These are phyloP conservation scores for Coleophoma cylindrospora DNA, from an alignment of 2,329 filamentous ascomycete species.

Conservation along the genomic window DNA sequence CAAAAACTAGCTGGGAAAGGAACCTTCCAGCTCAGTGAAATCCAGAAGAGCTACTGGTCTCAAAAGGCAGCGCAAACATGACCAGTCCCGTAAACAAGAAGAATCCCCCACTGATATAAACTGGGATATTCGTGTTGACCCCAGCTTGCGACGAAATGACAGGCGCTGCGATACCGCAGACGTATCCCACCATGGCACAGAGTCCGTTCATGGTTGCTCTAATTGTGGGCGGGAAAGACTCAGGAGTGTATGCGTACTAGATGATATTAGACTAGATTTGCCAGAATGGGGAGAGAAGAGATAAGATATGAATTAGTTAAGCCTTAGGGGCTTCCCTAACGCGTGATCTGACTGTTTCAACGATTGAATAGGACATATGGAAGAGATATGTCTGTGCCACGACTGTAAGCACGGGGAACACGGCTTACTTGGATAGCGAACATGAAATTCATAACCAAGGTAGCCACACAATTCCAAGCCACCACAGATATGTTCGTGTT, in stretches of 20 bases:
- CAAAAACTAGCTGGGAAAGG: not conserved
- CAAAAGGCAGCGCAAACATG: constrained; percentile 37
- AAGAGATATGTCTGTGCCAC: too few species aligned
- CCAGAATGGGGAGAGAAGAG: not conserved
- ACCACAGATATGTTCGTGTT: not conserved
- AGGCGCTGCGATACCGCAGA: not conserved
- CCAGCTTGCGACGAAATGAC: not conserved
- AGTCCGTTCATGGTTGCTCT: not conserved
- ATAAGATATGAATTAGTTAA: too few species aligned
- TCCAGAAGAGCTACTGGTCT: constrained; percentile 31
- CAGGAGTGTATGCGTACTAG: not conserved
- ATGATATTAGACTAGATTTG: not conserved
- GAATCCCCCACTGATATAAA: constrained; percentile 38
- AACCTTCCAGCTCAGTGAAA: not conserved
- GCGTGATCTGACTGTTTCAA: too few species aligned
- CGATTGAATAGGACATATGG: too few species aligned
- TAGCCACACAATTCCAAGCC: not conserved
- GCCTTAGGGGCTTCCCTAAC: too few species aligned
- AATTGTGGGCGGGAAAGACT: not conserved
- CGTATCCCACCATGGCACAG: not conserved
- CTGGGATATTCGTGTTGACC: constrained; percentile 29
- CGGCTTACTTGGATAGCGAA: not conserved
- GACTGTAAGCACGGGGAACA: too few species aligned
- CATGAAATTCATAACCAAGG: not conserved
- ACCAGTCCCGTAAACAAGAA: constrained; percentile 37